phyloP scores from a whole-genome alignment of 805 yeast species.

The Barnettozyma californica region DNA sequence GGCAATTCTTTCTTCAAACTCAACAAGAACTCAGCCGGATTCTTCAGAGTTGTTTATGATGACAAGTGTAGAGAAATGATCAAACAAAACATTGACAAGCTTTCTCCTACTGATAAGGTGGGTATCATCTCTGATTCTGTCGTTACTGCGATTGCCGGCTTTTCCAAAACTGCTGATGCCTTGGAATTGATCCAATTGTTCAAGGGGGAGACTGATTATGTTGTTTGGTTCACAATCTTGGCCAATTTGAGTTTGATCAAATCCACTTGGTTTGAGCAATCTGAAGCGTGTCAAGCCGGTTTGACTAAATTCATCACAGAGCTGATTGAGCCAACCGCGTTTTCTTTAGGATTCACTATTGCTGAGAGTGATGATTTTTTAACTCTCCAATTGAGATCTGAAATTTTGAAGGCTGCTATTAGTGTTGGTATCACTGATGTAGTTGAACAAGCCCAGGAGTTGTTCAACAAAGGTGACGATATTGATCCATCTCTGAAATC shows the following conservation, averaged over 20 bases:
- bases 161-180: slow-evolving; percentile 53
- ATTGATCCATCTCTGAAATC: slow-evolving; percentile 68
- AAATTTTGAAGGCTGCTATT: slow-evolving; percentile 55
- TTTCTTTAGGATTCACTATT: slow-evolving; percentile 59
- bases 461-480: slow-evolving; percentile 52
- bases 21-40: slow-evolving; percentile 69
- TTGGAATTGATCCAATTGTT: slow-evolving; percentile 52
- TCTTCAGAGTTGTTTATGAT: slow-evolving; percentile 68
- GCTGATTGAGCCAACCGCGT: slow-evolving; percentile 48
- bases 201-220: slow-evolving; percentile 53
- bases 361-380: slow-evolving; percentile 47
- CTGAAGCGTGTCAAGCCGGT: slow-evolving; percentile 37
- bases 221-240: slow-evolving; percentile 59
- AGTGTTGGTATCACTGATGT: slow-evolving; percentile 43
- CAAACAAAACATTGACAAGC: slow-evolving; percentile 48
- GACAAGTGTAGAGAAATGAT: slow-evolving; percentile 57
- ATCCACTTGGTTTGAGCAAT: slow-evolving; percentile 50
- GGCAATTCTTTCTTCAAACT: slow-evolving; percentile 51
- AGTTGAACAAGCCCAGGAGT: slow-evolving; percentile 36
- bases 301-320: slow-evolving; percentile 46
- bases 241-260: slow-evolving; percentile 40
- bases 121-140: slow-evolving; percentile 73
- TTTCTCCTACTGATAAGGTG: slow-evolving; percentile 67
- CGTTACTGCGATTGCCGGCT: slow-evolving; percentile 64
- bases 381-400: slow-evolving; percentile 59